phyloP scores from a whole-genome alignment of 1,139 yeast species.

The Kodamaea ohmeri region DNA sequence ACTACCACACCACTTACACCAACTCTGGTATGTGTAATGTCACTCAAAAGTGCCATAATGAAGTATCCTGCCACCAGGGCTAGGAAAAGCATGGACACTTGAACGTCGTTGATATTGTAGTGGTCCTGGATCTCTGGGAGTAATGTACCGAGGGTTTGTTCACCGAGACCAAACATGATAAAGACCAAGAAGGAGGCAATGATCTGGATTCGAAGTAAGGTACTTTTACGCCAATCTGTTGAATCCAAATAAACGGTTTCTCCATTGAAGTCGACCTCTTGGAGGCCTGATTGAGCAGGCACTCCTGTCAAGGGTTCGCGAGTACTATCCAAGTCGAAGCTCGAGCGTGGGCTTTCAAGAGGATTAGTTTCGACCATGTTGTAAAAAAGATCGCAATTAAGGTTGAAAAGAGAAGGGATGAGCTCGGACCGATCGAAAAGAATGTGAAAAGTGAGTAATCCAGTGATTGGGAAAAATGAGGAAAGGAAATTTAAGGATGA shows the following conservation, averaged over 20 bases:
- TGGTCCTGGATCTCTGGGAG: conserved; percentile 47
- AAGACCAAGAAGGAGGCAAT: conserved; percentile 36
- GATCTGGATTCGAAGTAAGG: conserved; percentile 39
- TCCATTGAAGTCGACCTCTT: not conserved
- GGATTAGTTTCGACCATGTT: too few species aligned
- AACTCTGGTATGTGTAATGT: conserved; percentile 27
- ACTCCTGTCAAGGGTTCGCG: not conserved
- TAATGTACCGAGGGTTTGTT: conserved; percentile 57
- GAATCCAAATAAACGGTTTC: conserved; percentile 31
- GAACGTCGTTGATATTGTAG: conserved; percentile 44
- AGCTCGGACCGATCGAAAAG: too few species aligned
- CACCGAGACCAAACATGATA: conserved; percentile 51
- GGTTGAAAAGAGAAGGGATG: not conserved
- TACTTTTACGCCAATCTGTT: conserved; percentile 40
- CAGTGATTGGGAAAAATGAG: too few species aligned
- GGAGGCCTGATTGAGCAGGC: not conserved
- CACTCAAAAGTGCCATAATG: conserved; percentile 37
- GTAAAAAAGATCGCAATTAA: too few species aligned
- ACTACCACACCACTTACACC: conserved; percentile 42
- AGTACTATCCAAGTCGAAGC: not conserved
- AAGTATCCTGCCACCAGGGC: conserved; percentile 40
- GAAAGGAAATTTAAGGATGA: too few species aligned
- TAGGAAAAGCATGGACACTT: conserved; percentile 35
- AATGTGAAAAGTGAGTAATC: too few species aligned
- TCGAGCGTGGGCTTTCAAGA: not conserved